These are phyloP conservation scores for Thalassiosira livingstoniorum DNA, from an alignment of 352 stramenopile genomes.

Conservation along the genomic window DNA sequence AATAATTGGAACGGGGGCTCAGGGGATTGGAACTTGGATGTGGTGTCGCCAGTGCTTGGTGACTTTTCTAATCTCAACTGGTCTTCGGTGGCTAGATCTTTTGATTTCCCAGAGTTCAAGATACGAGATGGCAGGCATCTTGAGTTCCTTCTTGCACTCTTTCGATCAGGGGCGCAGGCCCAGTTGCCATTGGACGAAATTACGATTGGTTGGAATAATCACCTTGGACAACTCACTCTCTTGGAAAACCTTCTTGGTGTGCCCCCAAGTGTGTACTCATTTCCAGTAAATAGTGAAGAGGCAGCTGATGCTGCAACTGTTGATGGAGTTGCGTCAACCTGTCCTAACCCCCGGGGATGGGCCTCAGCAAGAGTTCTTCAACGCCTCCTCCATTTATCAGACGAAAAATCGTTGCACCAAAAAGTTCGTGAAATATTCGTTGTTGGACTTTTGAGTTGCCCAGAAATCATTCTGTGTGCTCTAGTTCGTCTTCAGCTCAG, in stretches of 20 bases:
- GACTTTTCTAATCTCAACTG: conserved; percentile 78
- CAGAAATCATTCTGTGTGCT: conserved; percentile 83
- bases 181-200: conserved; percentile 68
- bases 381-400: conserved; percentile 76
- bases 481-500: conserved; percentile 76
- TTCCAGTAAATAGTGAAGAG: conserved; percentile 75
- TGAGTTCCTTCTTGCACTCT: conserved; percentile 75
- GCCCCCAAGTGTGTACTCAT: conserved; percentile 65
- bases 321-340: conserved; percentile 27
- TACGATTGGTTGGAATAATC: conserved; percentile 76
- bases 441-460: conserved; percentile 72
- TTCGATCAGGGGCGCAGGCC: conserved; percentile 52
- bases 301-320: conserved; percentile 67
- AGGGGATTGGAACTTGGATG: conserved; percentile 79
- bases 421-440: conserved; percentile 81
- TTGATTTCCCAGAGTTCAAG: conserved; percentile 84
- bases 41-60: conserved; percentile 74
- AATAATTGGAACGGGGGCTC: conserved; percentile 41
- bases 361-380: conserved; percentile 76
- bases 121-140: conserved; percentile 75
- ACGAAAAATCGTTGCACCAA: conserved; percentile 75
- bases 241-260: conserved; percentile 70
- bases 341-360: conserved; percentile 73
- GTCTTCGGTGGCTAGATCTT: conserved; percentile 66
- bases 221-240: conserved; percentile 72